Evolutionary conservation across 495 filamentous ascomycete species (phyloP), one percentile per base, ranked within the genome.

Genomic region (Penicillium roqueforti): DNA sequence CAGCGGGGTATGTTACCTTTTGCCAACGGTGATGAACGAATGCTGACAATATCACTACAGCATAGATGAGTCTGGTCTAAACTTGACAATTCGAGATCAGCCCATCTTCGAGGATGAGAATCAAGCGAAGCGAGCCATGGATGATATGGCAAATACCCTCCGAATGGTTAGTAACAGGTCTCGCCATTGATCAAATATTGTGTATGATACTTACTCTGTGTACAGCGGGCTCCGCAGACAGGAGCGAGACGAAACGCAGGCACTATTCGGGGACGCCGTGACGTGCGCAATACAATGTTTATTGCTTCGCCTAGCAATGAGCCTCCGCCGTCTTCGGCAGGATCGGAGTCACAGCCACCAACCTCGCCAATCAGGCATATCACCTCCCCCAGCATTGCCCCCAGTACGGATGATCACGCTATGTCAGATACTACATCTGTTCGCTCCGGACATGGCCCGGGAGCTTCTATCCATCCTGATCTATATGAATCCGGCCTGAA

Each of bases 351-450:
- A 4, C 54, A 65, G n/a, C 65, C 67, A 5, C 72, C 67, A 45
- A 60, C 57, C 40, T 66, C 54, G 47, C 77, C 48, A 68, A 76
- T 57, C 57, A 73, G 56, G 56, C 74, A 59, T 66, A 73, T 67
- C 61, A 72, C 56, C 54, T 79, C 61, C 67, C 78, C 53, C 65
- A 83, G 50, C 54, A 71, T 43, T 56, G 80, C 50, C 29, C 39
- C 50, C 9, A 52, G 50, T 53, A 79, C 61, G 1, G 83, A 85
- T 16, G 81, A 83, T 34, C 77, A 77, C 55, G 63, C 75, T 13
- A 80, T 86, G 45, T 96, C 91, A 4, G 95, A 97, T 65, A 95
- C 91, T 8, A 90, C 89, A 36, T 97, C 93, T 14, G 85, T 97
- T 51, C 85, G 90, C 41, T 99, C 95, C 14, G 87, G 87, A 6